A percentile compares a stretch with the other conserved stretches of the same genome.
Evolutionary conservation across 1,139 yeast genomes (phyloP).

Genomic region (Kluyveromyces sp.): DNA sequence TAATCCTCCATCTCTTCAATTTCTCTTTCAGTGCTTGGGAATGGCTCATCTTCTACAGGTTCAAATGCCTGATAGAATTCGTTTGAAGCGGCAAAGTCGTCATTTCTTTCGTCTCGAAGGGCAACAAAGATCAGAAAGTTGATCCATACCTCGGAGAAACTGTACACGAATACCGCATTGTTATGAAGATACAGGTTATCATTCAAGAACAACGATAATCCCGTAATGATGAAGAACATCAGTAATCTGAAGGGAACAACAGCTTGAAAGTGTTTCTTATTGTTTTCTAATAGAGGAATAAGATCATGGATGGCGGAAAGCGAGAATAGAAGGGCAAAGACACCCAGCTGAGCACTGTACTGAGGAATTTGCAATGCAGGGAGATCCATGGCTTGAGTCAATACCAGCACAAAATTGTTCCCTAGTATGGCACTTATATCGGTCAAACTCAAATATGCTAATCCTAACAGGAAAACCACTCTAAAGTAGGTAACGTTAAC

Average conservation of each 20-base stretch:
- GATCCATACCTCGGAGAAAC: slow-evolving; percentile 67
- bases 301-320: slow-evolving; percentile 47
- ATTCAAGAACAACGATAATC: slow-evolving; percentile 31
- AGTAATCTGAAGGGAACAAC: slow-evolving; percentile 62
- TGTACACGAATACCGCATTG: slow-evolving; percentile 52
- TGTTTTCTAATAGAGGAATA: slow-evolving; percentile 52
- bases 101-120: slow-evolving; percentile 51
- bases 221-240: slow-evolving; percentile 47
- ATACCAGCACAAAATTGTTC: slow-evolving; percentile 45
- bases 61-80: slow-evolving; percentile 4
- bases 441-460: slow-evolving; percentile 40
- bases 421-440: slow-evolving; percentile 39
- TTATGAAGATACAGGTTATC: slow-evolving; percentile 46
- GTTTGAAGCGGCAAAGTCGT: slow-evolving; percentile 19
- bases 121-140: slow-evolving; percentile 58
- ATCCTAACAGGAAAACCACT: slow-evolving; percentile 39
- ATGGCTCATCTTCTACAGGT: slow-evolving; percentile 3
- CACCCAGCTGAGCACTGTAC: slow-evolving; percentile 47
- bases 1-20: slow-evolving; percentile 12
- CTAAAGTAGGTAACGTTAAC: slow-evolving; percentile 44
- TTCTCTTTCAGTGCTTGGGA: slow-evolving; percentile 12
- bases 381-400: slow-evolving; percentile 34
- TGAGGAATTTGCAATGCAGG: slow-evolving; percentile 37
- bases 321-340: slow-evolving; percentile 41
- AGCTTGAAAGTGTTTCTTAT: slow-evolving; percentile 52